Conservation (phyloP, 2,329 filamentous ascomycete genomes). For the Clonostachys sp. region DNA sequence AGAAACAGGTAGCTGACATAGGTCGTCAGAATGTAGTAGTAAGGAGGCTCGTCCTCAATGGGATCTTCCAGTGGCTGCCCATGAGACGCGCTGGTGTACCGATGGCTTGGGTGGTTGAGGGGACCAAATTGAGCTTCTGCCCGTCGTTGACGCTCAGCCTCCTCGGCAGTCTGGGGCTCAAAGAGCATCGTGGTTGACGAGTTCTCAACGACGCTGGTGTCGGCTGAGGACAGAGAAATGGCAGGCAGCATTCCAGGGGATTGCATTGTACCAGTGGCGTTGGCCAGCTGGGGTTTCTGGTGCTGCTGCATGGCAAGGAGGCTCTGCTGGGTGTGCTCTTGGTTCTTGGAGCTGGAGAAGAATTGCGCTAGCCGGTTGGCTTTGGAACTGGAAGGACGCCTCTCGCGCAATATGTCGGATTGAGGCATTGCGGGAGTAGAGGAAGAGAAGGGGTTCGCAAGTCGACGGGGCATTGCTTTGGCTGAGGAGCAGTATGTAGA, state of each 20-base stretch:
- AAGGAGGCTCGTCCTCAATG: constrained; percentile 90
- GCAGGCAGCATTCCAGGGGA: constrained; percentile 78
- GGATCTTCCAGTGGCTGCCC: constrained; percentile 77
- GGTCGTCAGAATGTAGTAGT: constrained; percentile 94
- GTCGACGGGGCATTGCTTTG: constrained; percentile 53
- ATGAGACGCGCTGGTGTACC: constrained; percentile 84
- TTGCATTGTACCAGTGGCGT: constrained; percentile 59
- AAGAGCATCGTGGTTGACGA: constrained; percentile 77
- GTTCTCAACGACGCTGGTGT: constrained; percentile 67
- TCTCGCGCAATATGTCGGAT: constrained; percentile 46
- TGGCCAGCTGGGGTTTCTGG: constrained; percentile 25
- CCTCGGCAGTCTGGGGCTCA: constrained; percentile 80
- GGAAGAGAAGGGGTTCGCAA: constrained; percentile 51
- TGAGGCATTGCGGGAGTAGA: constrained; percentile 36
- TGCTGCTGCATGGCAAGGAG: constrained; percentile 63
- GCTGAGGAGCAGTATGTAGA: too few species aligned
- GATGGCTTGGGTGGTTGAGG: constrained; percentile 72
- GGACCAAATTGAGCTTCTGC: constrained; percentile 91
- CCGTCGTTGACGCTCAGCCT: constrained; percentile 69
- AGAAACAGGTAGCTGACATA: constrained; percentile 97
- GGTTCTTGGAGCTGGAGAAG: constrained; percentile 76
- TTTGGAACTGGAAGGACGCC: constrained; percentile 60
- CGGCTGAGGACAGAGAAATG: constrained; percentile 86
- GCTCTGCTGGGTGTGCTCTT: constrained; percentile 63
- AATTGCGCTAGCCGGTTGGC: constrained; percentile 75